A percentile compares a stretch with the other conserved stretches of the same genome.
phyloP scores from a whole-genome alignment of 331 rosid species.

The Prunus yedoensis region DNA sequence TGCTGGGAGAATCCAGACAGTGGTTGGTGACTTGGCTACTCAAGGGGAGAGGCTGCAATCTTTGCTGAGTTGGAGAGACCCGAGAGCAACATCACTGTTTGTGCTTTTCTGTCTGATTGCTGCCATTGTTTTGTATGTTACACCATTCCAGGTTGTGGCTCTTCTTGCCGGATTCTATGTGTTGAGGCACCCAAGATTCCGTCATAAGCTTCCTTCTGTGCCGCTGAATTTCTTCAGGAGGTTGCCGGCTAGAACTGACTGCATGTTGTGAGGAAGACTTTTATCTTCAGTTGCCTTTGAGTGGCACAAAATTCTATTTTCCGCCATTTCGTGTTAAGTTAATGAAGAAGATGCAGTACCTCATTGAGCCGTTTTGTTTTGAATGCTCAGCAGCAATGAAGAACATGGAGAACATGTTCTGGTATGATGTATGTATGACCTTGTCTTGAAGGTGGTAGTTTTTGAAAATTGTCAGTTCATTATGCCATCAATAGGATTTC shows the following conservation, averaged over 20 bases:
- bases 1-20: constrained; percentile 93
- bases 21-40: constrained; percentile 94
- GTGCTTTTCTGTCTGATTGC: constrained; percentile 90
- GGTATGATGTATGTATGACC: constrained; percentile 29
- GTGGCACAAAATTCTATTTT: background rate
- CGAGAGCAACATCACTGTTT: constrained; percentile 88
- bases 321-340: constrained; percentile 1
- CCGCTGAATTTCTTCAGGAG: constrained; percentile 97
- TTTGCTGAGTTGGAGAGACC: constrained; percentile 98
- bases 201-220: constrained; percentile 97
- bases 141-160: constrained; percentile 96
- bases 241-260: constrained; percentile 93
- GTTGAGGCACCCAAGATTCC: constrained; percentile 93
- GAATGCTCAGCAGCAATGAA: constrained; percentile 32
- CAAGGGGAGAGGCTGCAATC: constrained; percentile 98
- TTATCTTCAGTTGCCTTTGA: constrained; percentile 8
- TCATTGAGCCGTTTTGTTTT: constrained; percentile 30
- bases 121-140: constrained; percentile 84
- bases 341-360: constrained; percentile 33
- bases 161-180: constrained; percentile 82
- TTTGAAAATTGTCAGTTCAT: constrained; percentile 40
- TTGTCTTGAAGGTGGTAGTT: constrained; percentile 39
- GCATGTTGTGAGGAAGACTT: constrained; percentile 70
- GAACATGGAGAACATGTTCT: constrained; percentile 1
- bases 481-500: constrained; percentile 36